These are phyloP conservation scores for Pythium dissimile DNA, from an alignment of 352 stramenopile species.

Conservation along the genomic window DNA sequence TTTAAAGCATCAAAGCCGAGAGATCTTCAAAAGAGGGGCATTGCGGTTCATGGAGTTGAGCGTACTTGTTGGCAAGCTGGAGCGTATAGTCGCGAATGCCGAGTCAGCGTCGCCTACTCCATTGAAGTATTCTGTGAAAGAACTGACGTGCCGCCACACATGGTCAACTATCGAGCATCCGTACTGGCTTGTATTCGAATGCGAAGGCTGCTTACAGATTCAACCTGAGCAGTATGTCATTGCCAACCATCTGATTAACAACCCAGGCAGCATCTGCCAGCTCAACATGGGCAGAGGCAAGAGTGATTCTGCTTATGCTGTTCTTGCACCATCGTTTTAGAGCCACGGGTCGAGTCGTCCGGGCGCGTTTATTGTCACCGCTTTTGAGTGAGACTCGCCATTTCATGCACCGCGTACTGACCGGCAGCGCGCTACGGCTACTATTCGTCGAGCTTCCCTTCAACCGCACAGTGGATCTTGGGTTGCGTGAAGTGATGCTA, in stretches of 20 bases:
- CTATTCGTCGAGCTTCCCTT: conserved; percentile 64
- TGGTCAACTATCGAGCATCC: conserved; percentile 56
- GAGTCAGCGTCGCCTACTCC: background rate
- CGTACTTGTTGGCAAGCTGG: conserved; percentile 70
- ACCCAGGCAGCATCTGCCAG: conserved; percentile 64
- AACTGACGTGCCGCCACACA: conserved; percentile 36
- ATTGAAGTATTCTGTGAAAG: conserved; percentile 19
- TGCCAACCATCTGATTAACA: conserved; percentile 59
- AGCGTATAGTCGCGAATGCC: conserved; percentile 32
- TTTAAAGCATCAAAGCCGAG: background rate
- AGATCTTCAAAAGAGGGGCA: background rate
- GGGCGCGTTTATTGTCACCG: conserved; percentile 51
- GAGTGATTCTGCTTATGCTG: conserved; percentile 89
- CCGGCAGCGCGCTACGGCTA: conserved; percentile 33
- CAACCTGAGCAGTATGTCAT: conserved; percentile 69
- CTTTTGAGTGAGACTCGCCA: conserved; percentile 60
- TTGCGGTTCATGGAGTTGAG: conserved; percentile 35
- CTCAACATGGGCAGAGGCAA: conserved; percentile 88
- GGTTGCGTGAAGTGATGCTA: conserved; percentile 18
- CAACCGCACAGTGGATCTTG: conserved; percentile 45
- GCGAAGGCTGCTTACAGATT: conserved; percentile 76
- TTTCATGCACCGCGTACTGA: conserved; percentile 60
- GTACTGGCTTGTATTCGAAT: conserved; percentile 85
- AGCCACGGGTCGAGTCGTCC: conserved; percentile 24
- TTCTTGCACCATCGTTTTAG: conserved; percentile 56